Evolutionary conservation across 106 monocot species (phyloP).

Genomic region (Platanthera zijinensis): DNA sequence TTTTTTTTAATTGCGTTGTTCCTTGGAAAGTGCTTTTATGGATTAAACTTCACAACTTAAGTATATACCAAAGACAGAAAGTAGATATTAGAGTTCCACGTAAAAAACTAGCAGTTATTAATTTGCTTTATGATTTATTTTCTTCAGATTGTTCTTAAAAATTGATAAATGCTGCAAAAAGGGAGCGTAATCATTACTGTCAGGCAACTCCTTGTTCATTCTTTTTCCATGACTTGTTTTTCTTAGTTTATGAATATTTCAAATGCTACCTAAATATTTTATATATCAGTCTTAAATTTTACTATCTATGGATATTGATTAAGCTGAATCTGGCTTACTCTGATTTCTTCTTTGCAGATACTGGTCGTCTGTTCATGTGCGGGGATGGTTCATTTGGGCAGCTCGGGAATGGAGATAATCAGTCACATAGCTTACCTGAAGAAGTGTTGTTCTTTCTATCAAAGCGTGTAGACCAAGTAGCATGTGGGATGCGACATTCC

Average conservation of each 20-base stretch:
- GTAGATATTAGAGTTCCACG: background rate
- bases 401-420: constrained; percentile 53
- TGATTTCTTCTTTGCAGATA: constrained; percentile 25
- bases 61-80: background rate
- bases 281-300: background rate
- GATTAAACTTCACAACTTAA: background rate
- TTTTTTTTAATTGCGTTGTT: background rate
- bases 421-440: constrained; percentile 34
- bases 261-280: background rate
- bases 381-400: constrained; percentile 84
- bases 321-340: constrained; percentile 1
- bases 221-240: background rate
- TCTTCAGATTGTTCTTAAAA: background rate
- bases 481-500: constrained; percentile 75
- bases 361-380: constrained; percentile 54
- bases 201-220: background rate
- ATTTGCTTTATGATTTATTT: background rate
- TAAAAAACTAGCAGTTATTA: background rate
- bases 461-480: constrained; percentile 49
- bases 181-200: background rate
- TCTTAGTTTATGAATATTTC: background rate
- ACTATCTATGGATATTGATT: background rate
- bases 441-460: constrained; percentile 40
- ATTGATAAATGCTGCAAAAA: background rate
- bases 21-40: background rate